phyloP scores from a whole-genome alignment of 2,329 filamentous ascomycete genomes.

The Fusarium continuum region DNA sequence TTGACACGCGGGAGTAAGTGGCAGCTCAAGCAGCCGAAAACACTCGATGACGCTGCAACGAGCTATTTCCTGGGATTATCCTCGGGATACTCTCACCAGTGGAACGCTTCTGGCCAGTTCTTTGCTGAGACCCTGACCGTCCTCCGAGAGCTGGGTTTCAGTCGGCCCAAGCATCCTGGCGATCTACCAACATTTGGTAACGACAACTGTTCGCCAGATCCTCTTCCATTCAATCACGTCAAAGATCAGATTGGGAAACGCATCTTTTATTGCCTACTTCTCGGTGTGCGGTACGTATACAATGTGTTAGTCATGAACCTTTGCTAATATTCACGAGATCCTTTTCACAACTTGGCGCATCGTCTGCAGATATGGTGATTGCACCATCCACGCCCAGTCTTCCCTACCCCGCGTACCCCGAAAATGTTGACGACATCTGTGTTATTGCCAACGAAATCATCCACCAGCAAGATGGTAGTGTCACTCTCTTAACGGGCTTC shows the following conservation, averaged over 20 bases:
- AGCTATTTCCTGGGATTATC: constrained; percentile 79
- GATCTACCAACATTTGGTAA: constrained; percentile 53
- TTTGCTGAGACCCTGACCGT: constrained; percentile 77
- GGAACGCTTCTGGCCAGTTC: constrained; percentile 73
- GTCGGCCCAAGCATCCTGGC: constrained; percentile 60
- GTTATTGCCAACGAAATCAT: constrained; percentile 77
- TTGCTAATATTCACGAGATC: constrained; percentile 59
- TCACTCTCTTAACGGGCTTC: constrained; percentile 81
- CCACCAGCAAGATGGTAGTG: constrained; percentile 71
- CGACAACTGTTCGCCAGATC: constrained; percentile 51
- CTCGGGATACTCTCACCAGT: constrained; percentile 73
- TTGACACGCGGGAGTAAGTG: constrained; percentile 69
- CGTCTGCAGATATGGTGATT: constrained; percentile 76
- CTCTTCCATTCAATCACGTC: constrained; percentile 70
- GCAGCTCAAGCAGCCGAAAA: constrained; percentile 57
- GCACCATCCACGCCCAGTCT: constrained; percentile 79
- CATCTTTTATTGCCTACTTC: constrained; percentile 86
- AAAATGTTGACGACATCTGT: constrained; percentile 85
- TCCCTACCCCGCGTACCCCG: constrained; percentile 80
- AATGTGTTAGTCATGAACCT: constrained; percentile 3
- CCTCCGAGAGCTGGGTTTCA: constrained; percentile 72
- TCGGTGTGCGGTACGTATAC: constrained; percentile 69
- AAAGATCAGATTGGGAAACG: constrained; percentile 78
- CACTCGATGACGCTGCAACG: constrained; percentile 68
- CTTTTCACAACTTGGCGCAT: constrained; percentile 78